These are phyloP conservation scores for Lunasporangiospora selenospora DNA, from an alignment of 192 early-diverging fungal species.

Conservation along the genomic window DNA sequence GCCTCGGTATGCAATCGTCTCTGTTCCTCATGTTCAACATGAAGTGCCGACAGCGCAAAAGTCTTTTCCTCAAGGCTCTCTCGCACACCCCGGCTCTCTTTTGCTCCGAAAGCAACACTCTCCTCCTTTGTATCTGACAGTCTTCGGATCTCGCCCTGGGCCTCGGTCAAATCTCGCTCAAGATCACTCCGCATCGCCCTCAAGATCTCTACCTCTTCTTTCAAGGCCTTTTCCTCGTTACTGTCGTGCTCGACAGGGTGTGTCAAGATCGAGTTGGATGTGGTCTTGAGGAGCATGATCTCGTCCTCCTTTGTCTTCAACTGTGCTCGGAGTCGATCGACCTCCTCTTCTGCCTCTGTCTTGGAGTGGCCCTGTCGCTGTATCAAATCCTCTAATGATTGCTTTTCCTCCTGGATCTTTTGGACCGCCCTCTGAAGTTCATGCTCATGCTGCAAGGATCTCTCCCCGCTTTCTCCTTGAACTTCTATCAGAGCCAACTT, in stretches of 20 bases:
- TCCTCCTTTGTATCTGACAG: background rate
- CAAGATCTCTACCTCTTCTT: too few relatives aligned
- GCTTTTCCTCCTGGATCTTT: slow-evolving; percentile 24
- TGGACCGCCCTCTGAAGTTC: slow-evolving; percentile 5
- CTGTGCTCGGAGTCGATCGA: slow-evolving; percentile 4
- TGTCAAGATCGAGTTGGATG: too few relatives aligned
- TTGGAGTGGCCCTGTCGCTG: slow-evolving; percentile 12
- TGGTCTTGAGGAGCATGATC: background rate
- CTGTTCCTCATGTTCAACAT: background rate
- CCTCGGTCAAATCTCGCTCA: slow-evolving; percentile 2
- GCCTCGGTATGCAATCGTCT: background rate
- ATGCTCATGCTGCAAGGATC: slow-evolving; percentile 2
- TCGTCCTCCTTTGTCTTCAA: slow-evolving; percentile 4
- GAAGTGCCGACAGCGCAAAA: background rate
- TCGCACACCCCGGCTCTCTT: slow-evolving; percentile 1
- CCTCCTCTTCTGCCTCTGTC: slow-evolving; percentile 3
- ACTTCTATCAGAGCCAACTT: background rate
- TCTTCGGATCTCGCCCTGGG: background rate
- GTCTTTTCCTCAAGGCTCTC: slow-evolving; percentile 12
- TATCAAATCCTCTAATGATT: slow-evolving; percentile 7
- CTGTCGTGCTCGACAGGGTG: too few relatives aligned
- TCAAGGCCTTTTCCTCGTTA: too few relatives aligned
- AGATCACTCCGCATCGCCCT: background rate
- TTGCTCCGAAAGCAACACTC: background rate
- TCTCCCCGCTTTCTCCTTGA: background rate